Conservation (phyloP, 495 filamentous ascomycete genomes). For the Usnea hakonensis region DNA sequence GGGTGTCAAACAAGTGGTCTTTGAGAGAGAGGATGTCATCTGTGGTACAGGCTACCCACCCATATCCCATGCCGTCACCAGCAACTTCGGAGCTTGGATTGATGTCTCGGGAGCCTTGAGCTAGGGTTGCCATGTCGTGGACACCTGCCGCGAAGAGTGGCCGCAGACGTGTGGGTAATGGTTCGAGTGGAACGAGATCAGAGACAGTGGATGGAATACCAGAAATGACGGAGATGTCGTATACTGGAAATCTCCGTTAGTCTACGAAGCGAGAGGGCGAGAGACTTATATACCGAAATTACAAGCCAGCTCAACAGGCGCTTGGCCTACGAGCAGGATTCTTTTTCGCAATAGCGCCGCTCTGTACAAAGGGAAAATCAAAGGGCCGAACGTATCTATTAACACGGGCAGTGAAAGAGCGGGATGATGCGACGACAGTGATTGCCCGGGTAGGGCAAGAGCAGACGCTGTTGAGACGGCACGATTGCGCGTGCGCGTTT, state of each 20-base stretch:
- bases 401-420: conserved; percentile 71
- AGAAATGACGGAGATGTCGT: conserved; percentile 85
- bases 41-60: conserved; percentile 92
- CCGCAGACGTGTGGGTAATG: conserved; percentile 53
- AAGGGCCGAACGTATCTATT: conserved; percentile 75
- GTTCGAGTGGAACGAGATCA: conserved; percentile 54
- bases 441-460: conserved; percentile 59
- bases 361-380: conserved; percentile 83
- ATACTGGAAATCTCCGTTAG: conserved; percentile 48
- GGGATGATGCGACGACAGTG: conserved; percentile 72
- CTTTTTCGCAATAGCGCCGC: conserved; percentile 84
- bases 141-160: conserved; percentile 87
- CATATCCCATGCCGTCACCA: conserved; percentile 46
- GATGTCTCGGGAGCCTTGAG: conserved; percentile 43
- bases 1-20: conserved; percentile 73
- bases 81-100: conserved; percentile 11
- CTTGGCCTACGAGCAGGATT: conserved; percentile 73
- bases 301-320: conserved; percentile 77
- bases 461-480: conserved; percentile 54
- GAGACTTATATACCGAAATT: conserved; percentile 62
- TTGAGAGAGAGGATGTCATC: conserved; percentile 86
- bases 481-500: conserved; percentile 40
- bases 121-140: conserved; percentile 70
- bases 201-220: conserved; percentile 59
- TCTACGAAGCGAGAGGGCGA: conserved; percentile 15